Conservation (phyloP, 495 filamentous ascomycete species). For the Penicillium salamii region DNA sequence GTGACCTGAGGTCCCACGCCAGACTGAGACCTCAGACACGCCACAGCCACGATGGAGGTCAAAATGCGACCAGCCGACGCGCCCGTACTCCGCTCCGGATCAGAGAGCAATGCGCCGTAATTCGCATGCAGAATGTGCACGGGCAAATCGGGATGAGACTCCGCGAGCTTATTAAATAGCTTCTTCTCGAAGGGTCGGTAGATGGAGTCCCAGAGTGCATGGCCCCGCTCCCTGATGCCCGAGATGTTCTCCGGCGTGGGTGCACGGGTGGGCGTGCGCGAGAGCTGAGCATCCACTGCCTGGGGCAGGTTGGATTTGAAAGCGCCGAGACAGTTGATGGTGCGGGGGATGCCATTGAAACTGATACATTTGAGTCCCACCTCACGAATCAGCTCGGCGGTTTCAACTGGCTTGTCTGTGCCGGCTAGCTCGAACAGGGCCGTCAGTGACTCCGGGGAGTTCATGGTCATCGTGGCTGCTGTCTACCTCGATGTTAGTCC, state of each 20-base stretch:
- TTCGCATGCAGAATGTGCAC: constrained; percentile 70
- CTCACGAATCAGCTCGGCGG: constrained; percentile 74
- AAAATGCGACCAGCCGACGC: constrained; percentile 58
- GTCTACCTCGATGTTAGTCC: constrained; percentile 41
- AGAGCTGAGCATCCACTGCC: constrained; percentile 14
- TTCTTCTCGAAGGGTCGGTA: constrained; percentile 70
- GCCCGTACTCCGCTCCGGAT: constrained; percentile 55
- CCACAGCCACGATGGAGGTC: constrained; percentile 66
- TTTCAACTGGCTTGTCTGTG: constrained; percentile 39
- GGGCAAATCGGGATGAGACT: constrained; percentile 72
- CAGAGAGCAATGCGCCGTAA: constrained; percentile 67
- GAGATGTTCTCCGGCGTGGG: constrained; percentile 44
- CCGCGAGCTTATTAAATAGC: constrained; percentile 61
- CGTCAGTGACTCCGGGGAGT: constrained; percentile 64
- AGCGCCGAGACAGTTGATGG: constrained; percentile 71
- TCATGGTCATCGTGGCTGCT: constrained; percentile 72
- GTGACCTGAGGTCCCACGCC: constrained; percentile 77
- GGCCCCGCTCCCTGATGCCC: constrained; percentile 52
- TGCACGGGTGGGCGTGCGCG: constrained; percentile 17
- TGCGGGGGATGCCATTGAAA: constrained; percentile 80
- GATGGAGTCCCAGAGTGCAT: constrained; percentile 65
- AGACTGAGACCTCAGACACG: constrained; percentile 69
- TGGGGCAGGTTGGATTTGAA: constrained; percentile 58
- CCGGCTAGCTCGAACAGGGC: constrained; percentile 53
- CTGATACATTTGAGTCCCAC: constrained; percentile 78